Conservation (phyloP, 1,284 basidiomycete species). For the Ganoderma meredithae region DNA sequence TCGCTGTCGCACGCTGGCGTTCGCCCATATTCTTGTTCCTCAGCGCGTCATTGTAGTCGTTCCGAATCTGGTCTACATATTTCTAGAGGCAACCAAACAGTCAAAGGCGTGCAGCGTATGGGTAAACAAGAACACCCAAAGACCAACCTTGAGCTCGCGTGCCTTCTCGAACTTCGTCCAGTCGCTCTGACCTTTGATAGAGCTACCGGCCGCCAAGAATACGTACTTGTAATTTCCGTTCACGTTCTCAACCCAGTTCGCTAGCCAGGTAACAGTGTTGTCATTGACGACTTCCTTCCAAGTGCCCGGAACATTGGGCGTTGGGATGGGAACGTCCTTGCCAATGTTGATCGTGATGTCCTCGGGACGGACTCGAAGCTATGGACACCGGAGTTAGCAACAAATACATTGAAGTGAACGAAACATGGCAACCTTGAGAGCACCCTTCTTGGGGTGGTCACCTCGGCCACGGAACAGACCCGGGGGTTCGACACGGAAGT, state of each 20-base stretch:
- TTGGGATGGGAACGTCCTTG: conserved; percentile 72
- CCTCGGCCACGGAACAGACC: conserved; percentile 97
- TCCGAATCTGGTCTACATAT: conserved; percentile 89
- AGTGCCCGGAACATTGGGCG: conserved; percentile 87
- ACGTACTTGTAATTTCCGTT: conserved; percentile 96
- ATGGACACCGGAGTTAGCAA: conserved; percentile 16
- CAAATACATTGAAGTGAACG: not conserved
- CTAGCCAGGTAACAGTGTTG: conserved; percentile 96
- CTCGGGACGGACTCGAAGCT: conserved; percentile 90
- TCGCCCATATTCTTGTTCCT: conserved; percentile 92
- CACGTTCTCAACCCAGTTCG: conserved; percentile 96
- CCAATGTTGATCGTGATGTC: conserved; percentile 96
- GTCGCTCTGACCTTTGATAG: conserved; percentile 96
- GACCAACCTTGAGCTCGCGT: conserved; percentile 85
- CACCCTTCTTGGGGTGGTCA: conserved; percentile 97
- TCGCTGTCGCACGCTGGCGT: conserved; percentile 92
- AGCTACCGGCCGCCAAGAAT: conserved; percentile 92
- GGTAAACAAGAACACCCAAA: not conserved
- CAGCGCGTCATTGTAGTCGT: conserved; percentile 86
- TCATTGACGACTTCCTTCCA: conserved; percentile 91
- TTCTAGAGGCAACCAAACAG: conserved; percentile 57
- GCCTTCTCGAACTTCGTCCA: conserved; percentile 97
- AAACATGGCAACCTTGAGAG: conserved; percentile 76
- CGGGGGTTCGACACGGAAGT: conserved; percentile 98
- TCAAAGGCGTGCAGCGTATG: not conserved